phyloP scores from a whole-genome alignment of 2,329 filamentous ascomycete species.

The Rhynchosporium graminicola region DNA sequence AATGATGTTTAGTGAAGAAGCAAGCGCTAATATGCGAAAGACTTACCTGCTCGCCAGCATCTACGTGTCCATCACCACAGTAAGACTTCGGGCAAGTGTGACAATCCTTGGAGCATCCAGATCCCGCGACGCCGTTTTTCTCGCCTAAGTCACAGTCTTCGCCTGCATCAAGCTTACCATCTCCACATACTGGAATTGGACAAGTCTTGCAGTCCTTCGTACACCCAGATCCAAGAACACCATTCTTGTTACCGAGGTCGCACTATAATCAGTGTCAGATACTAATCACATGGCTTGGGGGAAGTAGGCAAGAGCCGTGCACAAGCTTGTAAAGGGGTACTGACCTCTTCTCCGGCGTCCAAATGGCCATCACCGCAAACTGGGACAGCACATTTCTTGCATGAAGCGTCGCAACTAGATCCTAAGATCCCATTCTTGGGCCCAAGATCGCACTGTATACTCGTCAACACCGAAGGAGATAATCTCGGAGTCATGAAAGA shows the following conservation, averaged over 20 bases:
- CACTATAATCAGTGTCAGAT: conserved; percentile 4
- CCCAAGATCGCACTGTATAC: conserved; percentile 7
- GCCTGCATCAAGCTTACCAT: conserved; percentile 10
- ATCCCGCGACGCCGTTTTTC: background rate
- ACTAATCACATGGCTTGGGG: too few species aligned
- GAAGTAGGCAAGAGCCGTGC: too few species aligned
- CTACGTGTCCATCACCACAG: conserved; percentile 4
- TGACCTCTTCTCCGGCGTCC: conserved; percentile 14
- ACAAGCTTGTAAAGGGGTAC: background rate
- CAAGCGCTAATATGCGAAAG: background rate
- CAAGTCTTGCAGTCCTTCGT: conserved; percentile 15
- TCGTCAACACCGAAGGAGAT: background rate
- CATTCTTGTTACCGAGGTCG: conserved; percentile 18
- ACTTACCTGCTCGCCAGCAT: background rate
- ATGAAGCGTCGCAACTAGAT: conserved; percentile 10
- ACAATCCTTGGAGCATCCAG: conserved; percentile 4
- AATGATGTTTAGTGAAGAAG: background rate
- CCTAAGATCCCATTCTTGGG: conserved; percentile 1
- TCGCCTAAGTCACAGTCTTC: conserved; percentile 9
- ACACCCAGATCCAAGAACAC: conserved; percentile 11
- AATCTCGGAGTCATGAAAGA: background rate
- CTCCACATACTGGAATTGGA: conserved; percentile 8
- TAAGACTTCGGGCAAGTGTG: background rate
- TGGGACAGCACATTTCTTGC: conserved; percentile 5
- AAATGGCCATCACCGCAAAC: conserved; percentile 10